phyloP scores from a whole-genome alignment of 148 eudicot genomes.

The Fagopyrum esculentum region DNA sequence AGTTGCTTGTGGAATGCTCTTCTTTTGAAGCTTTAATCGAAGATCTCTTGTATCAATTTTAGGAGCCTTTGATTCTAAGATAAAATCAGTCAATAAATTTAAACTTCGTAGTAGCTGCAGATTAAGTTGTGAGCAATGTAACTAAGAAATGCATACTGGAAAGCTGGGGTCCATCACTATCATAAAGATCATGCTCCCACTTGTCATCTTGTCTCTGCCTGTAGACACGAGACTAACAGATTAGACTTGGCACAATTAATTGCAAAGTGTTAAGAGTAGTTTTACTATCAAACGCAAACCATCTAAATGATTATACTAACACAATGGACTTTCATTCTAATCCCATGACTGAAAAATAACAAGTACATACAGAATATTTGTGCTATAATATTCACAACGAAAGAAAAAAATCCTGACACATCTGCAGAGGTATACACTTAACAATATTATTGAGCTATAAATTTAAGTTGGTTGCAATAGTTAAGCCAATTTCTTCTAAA shows the following conservation, averaged over 20 bases:
- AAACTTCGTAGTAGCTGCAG: not conserved
- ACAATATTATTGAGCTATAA: not conserved
- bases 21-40: constrained; percentile 72
- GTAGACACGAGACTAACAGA: constrained; percentile 19
- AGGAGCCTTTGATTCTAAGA: constrained; percentile 43
- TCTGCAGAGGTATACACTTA: no score
- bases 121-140: constrained; percentile 1
- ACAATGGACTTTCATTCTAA: not conserved
- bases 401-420: not conserved
- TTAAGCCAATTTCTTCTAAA: not conserved
- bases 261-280: not conserved
- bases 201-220: constrained; percentile 87
- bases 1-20: constrained; percentile 17
- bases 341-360: not conserved
- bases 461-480: not conserved
- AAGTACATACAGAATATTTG: not conserved
- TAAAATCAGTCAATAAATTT: not conserved
- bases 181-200: constrained; percentile 82
- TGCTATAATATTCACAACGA: no score
- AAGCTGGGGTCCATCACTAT: constrained; percentile 33
- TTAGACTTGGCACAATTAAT: not conserved
- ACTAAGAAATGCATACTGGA: constrained; percentile 32
- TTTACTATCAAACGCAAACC: not conserved
- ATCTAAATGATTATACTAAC: not conserved
- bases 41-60: constrained; percentile 69